Evolutionary conservation across 1,284 basidiomycete species (phyloP).

Genomic region (Ceraceosorus guamensis): DNA sequence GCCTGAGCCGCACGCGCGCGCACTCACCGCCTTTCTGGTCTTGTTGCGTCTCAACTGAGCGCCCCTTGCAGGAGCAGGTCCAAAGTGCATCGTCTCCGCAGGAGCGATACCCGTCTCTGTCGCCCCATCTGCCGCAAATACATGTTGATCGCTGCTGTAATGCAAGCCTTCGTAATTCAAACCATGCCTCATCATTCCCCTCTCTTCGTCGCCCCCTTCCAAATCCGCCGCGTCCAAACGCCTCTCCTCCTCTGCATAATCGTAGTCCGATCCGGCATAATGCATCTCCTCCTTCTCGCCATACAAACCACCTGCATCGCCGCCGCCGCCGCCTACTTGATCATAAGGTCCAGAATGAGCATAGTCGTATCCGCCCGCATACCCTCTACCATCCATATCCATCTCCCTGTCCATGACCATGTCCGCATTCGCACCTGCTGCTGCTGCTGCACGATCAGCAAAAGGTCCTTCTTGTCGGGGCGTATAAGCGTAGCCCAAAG

Average conservation of each 20-base stretch:
- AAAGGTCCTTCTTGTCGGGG: neutral
- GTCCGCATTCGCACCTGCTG: neutral
- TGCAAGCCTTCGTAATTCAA: no score
- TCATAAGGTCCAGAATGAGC: neutral
- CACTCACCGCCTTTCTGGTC: conserved; percentile 44
- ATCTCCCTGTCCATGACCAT: conserved; percentile 6
- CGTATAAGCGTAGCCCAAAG: neutral
- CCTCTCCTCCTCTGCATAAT: no score
- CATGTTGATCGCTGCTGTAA: no score
- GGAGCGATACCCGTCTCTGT: no score
- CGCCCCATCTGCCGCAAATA: no score
- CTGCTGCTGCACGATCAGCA: neutral
- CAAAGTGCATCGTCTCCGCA: conserved; percentile 44
- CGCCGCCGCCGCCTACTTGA: conserved; percentile 12
- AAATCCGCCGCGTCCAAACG: no score
- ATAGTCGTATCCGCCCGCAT: conserved; percentile 5
- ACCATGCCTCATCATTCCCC: no score
- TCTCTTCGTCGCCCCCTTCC: no score
- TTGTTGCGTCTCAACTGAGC: conserved; percentile 44
- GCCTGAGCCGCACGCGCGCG: no score
- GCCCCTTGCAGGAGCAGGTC: conserved; percentile 37
- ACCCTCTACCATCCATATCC: neutral
- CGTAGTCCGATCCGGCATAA: no score
- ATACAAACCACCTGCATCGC: conserved; percentile 5
- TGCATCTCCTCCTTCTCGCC: neutral